These are phyloP conservation scores for Aspergillus sclerotiicarbonarius DNA, from an alignment of 495 filamentous ascomycete genomes.

Conservation along the genomic window DNA sequence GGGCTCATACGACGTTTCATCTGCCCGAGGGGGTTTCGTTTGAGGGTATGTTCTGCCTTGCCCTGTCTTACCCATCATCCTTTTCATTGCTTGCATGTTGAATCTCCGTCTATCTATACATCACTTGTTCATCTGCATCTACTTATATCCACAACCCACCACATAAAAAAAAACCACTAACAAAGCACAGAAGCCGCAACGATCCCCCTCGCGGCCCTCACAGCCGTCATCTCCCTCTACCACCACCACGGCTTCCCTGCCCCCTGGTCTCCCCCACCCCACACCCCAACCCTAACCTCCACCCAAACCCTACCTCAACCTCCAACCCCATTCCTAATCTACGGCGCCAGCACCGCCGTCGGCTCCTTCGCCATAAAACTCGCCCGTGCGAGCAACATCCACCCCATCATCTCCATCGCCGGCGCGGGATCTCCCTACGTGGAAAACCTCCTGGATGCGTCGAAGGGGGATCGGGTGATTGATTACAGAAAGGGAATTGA, in stretches of 20 bases:
- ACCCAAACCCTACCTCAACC: too few relatives aligned
- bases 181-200: slow-evolving; percentile 56
- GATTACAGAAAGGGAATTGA: slow-evolving; percentile 57
- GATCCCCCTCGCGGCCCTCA: slow-evolving; percentile 70
- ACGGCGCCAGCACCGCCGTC: slow-evolving; percentile 63
- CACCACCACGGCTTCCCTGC: slow-evolving; percentile 54
- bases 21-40: slow-evolving; percentile 61
- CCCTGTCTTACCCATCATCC: background rate
- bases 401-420: slow-evolving; percentile 65
- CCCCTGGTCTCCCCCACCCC: slow-evolving; percentile 53
- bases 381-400: slow-evolving; percentile 62
- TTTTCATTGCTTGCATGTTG: too few relatives aligned
- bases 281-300: too few relatives aligned
- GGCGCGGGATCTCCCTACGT: slow-evolving; percentile 55
- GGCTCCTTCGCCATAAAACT: slow-evolving; percentile 66
- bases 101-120: too few relatives aligned
- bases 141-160: too few relatives aligned
- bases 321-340: slow-evolving; percentile 58
- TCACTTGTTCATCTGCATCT: too few relatives aligned
- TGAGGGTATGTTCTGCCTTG: slow-evolving; percentile 38
- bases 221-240: slow-evolving; percentile 62
- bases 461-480: slow-evolving; percentile 63
- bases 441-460: slow-evolving; percentile 53
- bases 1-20: slow-evolving; percentile 66
- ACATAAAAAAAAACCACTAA: background rate